Base-by-base conservation (phyloP, 495 filamentous ascomycete species). In the Parathielavia hyrcaniae region DNA sequence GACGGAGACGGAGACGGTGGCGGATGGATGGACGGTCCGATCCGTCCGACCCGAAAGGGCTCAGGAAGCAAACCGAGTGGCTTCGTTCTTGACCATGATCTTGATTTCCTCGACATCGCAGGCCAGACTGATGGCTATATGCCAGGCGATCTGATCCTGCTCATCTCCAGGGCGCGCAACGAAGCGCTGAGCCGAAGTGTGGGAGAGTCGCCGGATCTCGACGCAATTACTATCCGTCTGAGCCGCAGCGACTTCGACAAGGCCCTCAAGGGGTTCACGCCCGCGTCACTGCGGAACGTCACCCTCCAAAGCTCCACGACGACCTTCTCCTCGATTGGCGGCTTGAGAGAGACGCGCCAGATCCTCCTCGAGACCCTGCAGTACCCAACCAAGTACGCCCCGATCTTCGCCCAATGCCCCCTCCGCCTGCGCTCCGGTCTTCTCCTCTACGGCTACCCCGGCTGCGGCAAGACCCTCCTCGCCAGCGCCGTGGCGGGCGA, bases 311-410 rank as follows among this genome's bases (percentile, higher is more conserved):
- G 86, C 16, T 92, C 89, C 6, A 91, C 86, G 1, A 93, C 87
- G 0, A 90, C 86, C 11, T 98, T 96, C 67, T 81, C 83, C 52
- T 89, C 90, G 4, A 97, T 98, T 57, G 93, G 93, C 48, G 93
- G 93, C 13, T 77, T 98, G 12, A 82, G 83, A 17, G 82, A 87
- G 60, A 97, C 93, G 2, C 86, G 93, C 5, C 82, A 89, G 58
- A 90, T 85, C 53, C 80, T 98, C 22, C 76, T 98, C 11, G 95
- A 98, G 73, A 98, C 93, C 0, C 77, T 98, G 5, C 89, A 97
- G 72, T 98, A 97, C 67, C 93, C 93, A 0, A 98, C 93, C 13
- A 96, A 91, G 58, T 98, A 98, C 71, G 95, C 95, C 0, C 93
- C 93, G 2, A 97, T 98, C 63, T 98, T 98, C 64, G 89, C 91